Evolutionary conservation across 305 asterid species (phyloP).

Genomic region (Petunia hybrid): DNA sequence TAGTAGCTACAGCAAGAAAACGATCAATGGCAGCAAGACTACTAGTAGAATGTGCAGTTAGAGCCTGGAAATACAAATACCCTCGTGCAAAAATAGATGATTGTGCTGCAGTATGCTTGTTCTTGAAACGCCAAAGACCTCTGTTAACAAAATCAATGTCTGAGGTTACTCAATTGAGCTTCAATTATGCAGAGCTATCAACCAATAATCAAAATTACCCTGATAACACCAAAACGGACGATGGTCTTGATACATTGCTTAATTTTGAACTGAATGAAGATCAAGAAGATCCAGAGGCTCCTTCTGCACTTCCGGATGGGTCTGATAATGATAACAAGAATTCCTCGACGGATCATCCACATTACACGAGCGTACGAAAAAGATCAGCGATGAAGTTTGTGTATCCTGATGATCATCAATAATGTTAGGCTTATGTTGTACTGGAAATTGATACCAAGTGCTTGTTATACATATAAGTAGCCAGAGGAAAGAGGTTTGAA

Average conservation of each 20-base stretch:
- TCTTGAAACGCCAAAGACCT: constrained; percentile 45
- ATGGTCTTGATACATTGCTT: constrained; percentile 50
- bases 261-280: constrained; percentile 37
- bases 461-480: constrained; percentile 1
- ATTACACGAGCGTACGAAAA: constrained; percentile 4
- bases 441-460: background rate
- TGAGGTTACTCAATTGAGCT: constrained; percentile 43
- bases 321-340: background rate
- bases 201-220: constrained; percentile 22
- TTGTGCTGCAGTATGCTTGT: constrained; percentile 45
- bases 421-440: background rate
- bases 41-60: constrained; percentile 44
- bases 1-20: constrained; percentile 48
- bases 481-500: background rate
- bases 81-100: constrained; percentile 50
- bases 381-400: constrained; percentile 11
- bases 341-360: background rate
- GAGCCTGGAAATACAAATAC: constrained; percentile 51
- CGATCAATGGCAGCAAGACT: constrained; percentile 49
- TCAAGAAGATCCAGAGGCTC: background rate
- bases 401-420: constrained; percentile 24
- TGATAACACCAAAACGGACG: constrained; percentile 37
- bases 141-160: constrained; percentile 43
- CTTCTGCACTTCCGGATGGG: background rate
- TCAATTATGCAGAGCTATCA: constrained; percentile 36